phyloP scores from a whole-genome alignment of 164 flowering plant genomes.

The Aristolochia fimbriata region DNA sequence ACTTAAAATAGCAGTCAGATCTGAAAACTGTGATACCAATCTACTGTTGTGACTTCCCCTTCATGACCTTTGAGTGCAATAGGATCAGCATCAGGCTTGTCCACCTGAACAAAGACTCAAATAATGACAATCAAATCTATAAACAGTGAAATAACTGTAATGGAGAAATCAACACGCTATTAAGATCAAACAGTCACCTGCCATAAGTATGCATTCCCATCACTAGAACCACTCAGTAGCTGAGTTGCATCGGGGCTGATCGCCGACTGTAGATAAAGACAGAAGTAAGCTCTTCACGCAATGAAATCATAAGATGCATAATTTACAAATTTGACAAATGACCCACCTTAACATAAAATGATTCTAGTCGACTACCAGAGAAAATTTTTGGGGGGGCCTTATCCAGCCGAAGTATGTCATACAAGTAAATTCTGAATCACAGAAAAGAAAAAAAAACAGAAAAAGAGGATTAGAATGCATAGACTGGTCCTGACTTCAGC shows the following conservation, averaged over 20 bases:
- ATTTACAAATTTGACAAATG: neutral
- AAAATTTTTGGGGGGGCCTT: slow-evolving; percentile 70
- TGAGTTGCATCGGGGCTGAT: slow-evolving; percentile 86
- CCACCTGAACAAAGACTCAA: slow-evolving; percentile 34
- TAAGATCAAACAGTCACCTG: slow-evolving; percentile 35
- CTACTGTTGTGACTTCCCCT: slow-evolving; percentile 88
- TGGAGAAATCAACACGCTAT: neutral
- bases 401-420: slow-evolving; percentile 69
- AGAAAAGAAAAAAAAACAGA: neutral
- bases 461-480: no score
- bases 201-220: slow-evolving; percentile 89
- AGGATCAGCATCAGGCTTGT: slow-evolving; percentile 56
- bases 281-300: neutral
- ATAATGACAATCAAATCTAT: no score
- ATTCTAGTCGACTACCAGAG: slow-evolving; percentile 52
- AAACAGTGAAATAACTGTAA: no score
- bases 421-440: slow-evolving; percentile 67
- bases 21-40: slow-evolving; percentile 39
- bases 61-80: slow-evolving; percentile 54
- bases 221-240: slow-evolving; percentile 85
- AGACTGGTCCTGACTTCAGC: neutral
- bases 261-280: slow-evolving; percentile 41
- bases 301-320: neutral
- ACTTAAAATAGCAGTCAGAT: neutral
- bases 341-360: slow-evolving; percentile 83